Evolutionary conservation across 2,329 filamentous ascomycete genomes (phyloP).

Genomic region (Alternaria consortialis): DNA sequence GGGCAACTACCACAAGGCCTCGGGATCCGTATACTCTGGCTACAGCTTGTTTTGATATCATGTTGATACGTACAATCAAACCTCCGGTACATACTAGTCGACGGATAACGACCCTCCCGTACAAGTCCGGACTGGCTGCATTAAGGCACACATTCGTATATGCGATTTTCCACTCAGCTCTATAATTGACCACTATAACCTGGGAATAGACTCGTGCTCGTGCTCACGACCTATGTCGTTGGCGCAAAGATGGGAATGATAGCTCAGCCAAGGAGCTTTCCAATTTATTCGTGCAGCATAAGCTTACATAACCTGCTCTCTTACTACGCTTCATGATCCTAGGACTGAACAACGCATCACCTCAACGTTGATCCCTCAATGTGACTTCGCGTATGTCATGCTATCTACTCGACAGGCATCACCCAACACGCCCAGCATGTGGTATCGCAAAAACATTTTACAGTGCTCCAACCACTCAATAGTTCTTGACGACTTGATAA

Average conservation of each 20-base stretch:
- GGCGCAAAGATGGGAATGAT: not conserved
- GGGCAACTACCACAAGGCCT: not conserved
- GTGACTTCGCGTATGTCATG: not conserved
- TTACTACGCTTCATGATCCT: not conserved
- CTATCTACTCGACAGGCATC: not conserved
- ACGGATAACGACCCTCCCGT: not conserved
- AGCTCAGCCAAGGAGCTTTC: not conserved
- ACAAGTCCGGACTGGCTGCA: not conserved
- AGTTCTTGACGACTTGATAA: not conserved
- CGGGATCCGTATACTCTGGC: not conserved
- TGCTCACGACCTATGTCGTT: not conserved
- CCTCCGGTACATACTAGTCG: not conserved
- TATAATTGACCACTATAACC: not conserved
- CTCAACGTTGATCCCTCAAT: not conserved
- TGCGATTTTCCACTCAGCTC: not conserved
- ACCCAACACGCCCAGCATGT: not conserved
- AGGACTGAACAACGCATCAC: not conserved
- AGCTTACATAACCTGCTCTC: not conserved
- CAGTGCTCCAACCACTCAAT: not conserved
- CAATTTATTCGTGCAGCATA: not conserved
- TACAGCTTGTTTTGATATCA: not conserved
- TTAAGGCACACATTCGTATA: not conserved
- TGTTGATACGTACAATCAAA: not conserved
- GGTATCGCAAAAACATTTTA: not conserved
- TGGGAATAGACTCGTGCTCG: not conserved